Percentiles rank a stretch among this genome's conserved stretches.
These are phyloP conservation scores for Pouteria glomerata DNA, from an alignment of 148 eudicot genomes.

Conservation along the genomic window DNA sequence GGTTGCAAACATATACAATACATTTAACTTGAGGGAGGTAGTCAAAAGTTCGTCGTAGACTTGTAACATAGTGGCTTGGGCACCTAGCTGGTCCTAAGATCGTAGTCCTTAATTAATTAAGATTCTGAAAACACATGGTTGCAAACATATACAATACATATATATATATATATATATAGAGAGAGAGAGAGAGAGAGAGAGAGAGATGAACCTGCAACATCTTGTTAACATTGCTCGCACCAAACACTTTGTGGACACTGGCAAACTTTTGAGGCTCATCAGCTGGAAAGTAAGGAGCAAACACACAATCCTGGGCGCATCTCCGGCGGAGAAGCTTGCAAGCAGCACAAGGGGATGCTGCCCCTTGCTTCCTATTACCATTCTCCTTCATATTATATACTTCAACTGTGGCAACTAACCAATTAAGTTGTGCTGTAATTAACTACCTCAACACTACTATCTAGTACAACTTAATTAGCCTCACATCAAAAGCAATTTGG, in stretches of 20 bases:
- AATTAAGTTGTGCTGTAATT: no score
- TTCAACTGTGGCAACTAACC: background rate
- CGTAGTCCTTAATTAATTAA: background rate
- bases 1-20: no score
- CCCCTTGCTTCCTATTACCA: slow-evolving; percentile 59
- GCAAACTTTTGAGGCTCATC: slow-evolving; percentile 92
- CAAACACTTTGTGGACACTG: slow-evolving; percentile 79
- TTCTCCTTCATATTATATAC: slow-evolving; percentile 45
- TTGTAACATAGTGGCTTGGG: background rate
- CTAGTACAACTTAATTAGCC: background rate
- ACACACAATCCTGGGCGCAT: slow-evolving; percentile 72
- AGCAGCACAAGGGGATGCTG: slow-evolving; percentile 77
- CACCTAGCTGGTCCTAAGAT: background rate
- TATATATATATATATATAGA: background rate
- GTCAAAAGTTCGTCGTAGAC: background rate
- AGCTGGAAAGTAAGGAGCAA: slow-evolving; percentile 82
- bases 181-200: slow-evolving; percentile 4
- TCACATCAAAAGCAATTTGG: background rate
- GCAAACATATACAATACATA: no score
- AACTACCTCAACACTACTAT: no score
- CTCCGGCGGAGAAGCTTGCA: slow-evolving; percentile 73
- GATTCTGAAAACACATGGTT: no score
- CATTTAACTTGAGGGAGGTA: no score
- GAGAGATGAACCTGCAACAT: slow-evolving; percentile 61
- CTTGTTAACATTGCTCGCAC: slow-evolving; percentile 96